Evolutionary conservation across 2,329 filamentous ascomycete species (phyloP).

Genomic region (Clonostachys sp.): DNA sequence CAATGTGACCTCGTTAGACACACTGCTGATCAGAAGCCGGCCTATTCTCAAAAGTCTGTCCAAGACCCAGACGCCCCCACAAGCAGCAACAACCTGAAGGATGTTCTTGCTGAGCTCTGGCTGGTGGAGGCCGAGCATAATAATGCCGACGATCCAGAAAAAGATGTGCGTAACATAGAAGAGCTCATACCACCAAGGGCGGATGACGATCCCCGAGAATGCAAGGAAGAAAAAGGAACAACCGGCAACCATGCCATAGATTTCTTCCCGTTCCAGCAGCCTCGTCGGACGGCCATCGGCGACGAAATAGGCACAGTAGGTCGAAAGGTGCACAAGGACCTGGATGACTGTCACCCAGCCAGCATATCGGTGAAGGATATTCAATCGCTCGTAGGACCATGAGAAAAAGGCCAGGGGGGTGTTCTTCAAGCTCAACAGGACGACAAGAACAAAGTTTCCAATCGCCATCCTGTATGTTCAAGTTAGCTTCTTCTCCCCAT

Average conservation of each 20-base stretch:
- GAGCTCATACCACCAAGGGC: conserved; percentile 46
- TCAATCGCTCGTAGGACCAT: conserved; percentile 55
- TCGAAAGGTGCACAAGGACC: conserved; percentile 37
- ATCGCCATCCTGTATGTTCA: conserved; percentile 25
- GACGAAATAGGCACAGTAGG: conserved; percentile 36
- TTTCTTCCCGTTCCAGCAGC: conserved; percentile 29
- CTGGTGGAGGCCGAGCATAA: conserved; percentile 46
- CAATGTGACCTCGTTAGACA: conserved; percentile 48
- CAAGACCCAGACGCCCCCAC: conserved; percentile 40
- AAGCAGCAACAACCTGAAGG: conserved; percentile 33
- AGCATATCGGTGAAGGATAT: conserved; percentile 48
- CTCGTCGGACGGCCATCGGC: conserved; percentile 13
- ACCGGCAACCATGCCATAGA: conserved; percentile 43
- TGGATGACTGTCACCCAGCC: conserved; percentile 43
- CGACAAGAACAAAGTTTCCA: conserved; percentile 43
- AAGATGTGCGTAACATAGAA: conserved; percentile 49
- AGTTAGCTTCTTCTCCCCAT: not conserved
- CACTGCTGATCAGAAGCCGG: conserved; percentile 36
- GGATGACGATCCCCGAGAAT: conserved; percentile 33
- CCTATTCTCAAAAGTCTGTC: conserved; percentile 44
- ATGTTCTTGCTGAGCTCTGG: conserved; percentile 35
- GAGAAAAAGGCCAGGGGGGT: conserved; percentile 49
- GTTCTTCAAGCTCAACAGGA: conserved; percentile 53
- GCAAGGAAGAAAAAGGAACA: conserved; percentile 38
- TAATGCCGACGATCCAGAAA: conserved; percentile 42